A percentile compares a stretch with the other conserved stretches of the same genome.
These are phyloP conservation scores for Dissophora globulifera DNA, from an alignment of 192 early-diverging fungal species.

Conservation along the genomic window DNA sequence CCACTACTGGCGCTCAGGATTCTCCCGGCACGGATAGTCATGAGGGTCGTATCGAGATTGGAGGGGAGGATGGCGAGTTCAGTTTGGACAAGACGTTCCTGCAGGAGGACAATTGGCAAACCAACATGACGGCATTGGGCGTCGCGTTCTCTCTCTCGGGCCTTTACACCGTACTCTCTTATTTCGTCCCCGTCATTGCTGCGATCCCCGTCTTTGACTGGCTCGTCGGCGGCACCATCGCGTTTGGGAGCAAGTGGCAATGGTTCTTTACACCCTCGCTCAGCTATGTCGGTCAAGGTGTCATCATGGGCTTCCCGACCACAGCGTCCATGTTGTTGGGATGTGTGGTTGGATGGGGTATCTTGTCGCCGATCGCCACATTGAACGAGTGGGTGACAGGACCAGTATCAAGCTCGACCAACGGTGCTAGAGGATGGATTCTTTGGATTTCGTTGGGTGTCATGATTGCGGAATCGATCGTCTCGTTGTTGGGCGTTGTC, in stretches of 20 bases:
- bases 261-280: conserved; percentile 80
- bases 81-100: conserved; percentile 44
- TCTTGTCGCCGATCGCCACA: conserved; percentile 75
- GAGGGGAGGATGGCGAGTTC: conserved; percentile 49
- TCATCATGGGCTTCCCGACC: conserved; percentile 85
- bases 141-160: conserved; percentile 71
- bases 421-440: conserved; percentile 80
- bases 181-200: conserved; percentile 67
- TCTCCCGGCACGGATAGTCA: no score
- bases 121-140: conserved; percentile 65
- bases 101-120: conserved; percentile 67
- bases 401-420: conserved; percentile 73
- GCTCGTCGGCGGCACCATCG: conserved; percentile 58
- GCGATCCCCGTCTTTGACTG: conserved; percentile 69
- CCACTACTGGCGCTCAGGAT: no score
- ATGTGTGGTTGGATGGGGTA: conserved; percentile 77
- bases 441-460: conserved; percentile 83
- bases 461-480: conserved; percentile 79
- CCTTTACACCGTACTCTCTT: conserved; percentile 69
- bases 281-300: conserved; percentile 82
- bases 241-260: conserved; percentile 66
- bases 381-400: conserved; percentile 79
- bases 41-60: conserved; percentile 16
- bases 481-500: conserved; percentile 68
- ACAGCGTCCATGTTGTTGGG: conserved; percentile 78